Base-by-base conservation (phyloP, 164 flowering plant genomes). In the Kalanchoe fedtschenkoi region DNA sequence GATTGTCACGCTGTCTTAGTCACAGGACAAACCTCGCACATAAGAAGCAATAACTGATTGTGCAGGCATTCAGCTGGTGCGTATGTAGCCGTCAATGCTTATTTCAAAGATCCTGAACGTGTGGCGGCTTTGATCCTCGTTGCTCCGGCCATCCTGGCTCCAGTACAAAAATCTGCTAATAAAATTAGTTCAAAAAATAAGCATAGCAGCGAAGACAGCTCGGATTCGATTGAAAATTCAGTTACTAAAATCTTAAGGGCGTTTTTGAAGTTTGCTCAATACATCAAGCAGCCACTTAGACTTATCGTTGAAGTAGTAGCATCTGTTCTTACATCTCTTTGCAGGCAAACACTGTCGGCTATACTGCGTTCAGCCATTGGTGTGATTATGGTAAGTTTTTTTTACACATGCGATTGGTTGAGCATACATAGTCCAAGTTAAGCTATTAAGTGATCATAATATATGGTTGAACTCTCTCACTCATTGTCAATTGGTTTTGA, bases 41-140 rank as follows among this genome's bases (percentile, higher is more conserved):
- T n/a, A n/a, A n/a, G n/a, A n/a, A n/a, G n/a, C n/a, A n/a, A n/a
- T n/a, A n/a, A n/a, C n/a, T n/a, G n/a, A 64, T 30, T 26, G 79
- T 61, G 58, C 78, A 93, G 98, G 86, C 97, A 93, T 69, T 93
- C 98, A 43, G 96, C 98, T 59, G 98, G 98, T 51, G 74, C 86
- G 44, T 80, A 85, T 66, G 88, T 85, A 51, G 98, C 98, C 14
- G 78, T 89, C 29, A 71, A 85, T 60, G 46, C 96, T 33, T 93
- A 89, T 72, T 88, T 89, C 67, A 84, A 93, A 71, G 97, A 93
- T 68, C 98, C 97, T 35, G 89, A 88, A 62, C 80, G 91, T 6
- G 79, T 93, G 68, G 96, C 97, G 75, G 98, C 96, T 34, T 63
- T 93, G 54, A 81, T 93, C 71, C 96, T 93, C 46, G 81, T 93